Conservation (phyloP, 495 filamentous ascomycete genomes). For the Penicillium coprophilum region DNA sequence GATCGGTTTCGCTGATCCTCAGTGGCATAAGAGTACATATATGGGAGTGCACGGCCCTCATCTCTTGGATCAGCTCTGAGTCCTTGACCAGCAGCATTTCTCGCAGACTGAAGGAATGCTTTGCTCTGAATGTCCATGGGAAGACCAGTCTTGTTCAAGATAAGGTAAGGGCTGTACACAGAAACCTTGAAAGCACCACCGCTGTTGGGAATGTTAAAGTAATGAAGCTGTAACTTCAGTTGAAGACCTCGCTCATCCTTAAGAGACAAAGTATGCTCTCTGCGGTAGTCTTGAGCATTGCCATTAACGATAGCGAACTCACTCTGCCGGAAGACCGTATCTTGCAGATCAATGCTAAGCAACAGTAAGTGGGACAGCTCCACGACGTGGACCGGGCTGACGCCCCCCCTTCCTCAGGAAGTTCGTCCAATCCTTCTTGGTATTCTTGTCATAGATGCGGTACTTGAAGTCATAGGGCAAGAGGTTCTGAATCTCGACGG, state of each 20-base stretch:
- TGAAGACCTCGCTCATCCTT: slow-evolving; percentile 80
- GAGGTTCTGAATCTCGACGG: slow-evolving; percentile 90
- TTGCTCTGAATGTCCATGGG: slow-evolving; percentile 88
- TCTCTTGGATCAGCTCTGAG: slow-evolving; percentile 52
- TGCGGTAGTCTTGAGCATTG: slow-evolving; percentile 79
- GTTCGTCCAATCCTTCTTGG: slow-evolving; percentile 97
- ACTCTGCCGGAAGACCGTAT: slow-evolving; percentile 89
- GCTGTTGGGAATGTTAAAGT: slow-evolving; percentile 87
- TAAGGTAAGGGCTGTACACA: slow-evolving; percentile 87
- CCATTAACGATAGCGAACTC: slow-evolving; percentile 97
- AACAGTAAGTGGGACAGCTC: slow-evolving; percentile 91
- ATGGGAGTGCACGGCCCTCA: slow-evolving; percentile 66
- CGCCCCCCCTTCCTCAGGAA: slow-evolving; percentile 90
- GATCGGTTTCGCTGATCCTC: slow-evolving; percentile 90
- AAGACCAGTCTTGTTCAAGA: slow-evolving; percentile 93
- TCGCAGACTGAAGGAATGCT: slow-evolving; percentile 76
- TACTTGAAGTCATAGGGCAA: slow-evolving; percentile 99
- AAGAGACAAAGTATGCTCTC: slow-evolving; percentile 74
- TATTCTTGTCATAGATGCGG: slow-evolving; percentile 96
- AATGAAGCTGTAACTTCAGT: slow-evolving; percentile 82
- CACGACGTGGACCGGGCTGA: slow-evolving; percentile 95
- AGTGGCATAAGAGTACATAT: slow-evolving; percentile 91
- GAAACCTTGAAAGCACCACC: slow-evolving; percentile 96
- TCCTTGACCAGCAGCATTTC: slow-evolving; percentile 76
- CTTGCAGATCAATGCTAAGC: slow-evolving; percentile 92